These are phyloP conservation scores for Sphagnum fallax DNA, from an alignment of 228 moss, liverwort and hornwort species.

Conservation along the genomic window DNA sequence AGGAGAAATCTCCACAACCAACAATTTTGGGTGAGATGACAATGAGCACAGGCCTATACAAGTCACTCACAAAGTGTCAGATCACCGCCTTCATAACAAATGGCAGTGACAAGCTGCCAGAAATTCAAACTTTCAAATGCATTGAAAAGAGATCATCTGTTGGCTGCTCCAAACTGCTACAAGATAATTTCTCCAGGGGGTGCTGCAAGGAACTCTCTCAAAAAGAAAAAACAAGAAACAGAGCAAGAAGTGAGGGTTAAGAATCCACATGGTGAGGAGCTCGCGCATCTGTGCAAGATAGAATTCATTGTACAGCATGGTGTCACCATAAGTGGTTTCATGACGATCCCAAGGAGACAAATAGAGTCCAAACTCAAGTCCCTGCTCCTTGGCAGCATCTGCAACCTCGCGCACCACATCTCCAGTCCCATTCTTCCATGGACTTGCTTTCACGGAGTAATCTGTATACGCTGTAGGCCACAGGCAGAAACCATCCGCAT, in stretches of 20 bases:
- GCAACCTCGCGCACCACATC: constrained; percentile 73
- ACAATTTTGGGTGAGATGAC: too few relatives aligned
- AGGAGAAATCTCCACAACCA: too few relatives aligned
- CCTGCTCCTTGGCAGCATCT: constrained; percentile 52
- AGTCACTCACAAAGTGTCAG: too few relatives aligned
- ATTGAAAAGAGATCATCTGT: too few relatives aligned
- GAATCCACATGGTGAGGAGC: constrained; percentile 59
- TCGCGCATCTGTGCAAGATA: constrained; percentile 80
- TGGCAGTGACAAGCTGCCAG: too few relatives aligned
- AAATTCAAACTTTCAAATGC: too few relatives aligned
- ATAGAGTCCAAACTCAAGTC: constrained; percentile 71
- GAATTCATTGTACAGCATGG: constrained; percentile 64
- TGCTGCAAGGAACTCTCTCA: not conserved
- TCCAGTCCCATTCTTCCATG: constrained; percentile 63
- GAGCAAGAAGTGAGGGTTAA: not conserved
- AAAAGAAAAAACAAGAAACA: not conserved
- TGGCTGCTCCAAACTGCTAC: too few relatives aligned
- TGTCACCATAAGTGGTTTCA: constrained; percentile 66
- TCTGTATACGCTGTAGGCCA: constrained; percentile 82
- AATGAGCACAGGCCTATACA: too few relatives aligned
- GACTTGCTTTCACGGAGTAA: constrained; percentile 66
- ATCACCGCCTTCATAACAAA: too few relatives aligned
- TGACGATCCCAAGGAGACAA: constrained; percentile 93
- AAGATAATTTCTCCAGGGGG: too few relatives aligned
- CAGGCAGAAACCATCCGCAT: constrained; percentile 88